Evolutionary conservation across 305 asterid genomes (phyloP), one percentile per base, ranked within the genome.

Genomic region (Lippia alba): DNA sequence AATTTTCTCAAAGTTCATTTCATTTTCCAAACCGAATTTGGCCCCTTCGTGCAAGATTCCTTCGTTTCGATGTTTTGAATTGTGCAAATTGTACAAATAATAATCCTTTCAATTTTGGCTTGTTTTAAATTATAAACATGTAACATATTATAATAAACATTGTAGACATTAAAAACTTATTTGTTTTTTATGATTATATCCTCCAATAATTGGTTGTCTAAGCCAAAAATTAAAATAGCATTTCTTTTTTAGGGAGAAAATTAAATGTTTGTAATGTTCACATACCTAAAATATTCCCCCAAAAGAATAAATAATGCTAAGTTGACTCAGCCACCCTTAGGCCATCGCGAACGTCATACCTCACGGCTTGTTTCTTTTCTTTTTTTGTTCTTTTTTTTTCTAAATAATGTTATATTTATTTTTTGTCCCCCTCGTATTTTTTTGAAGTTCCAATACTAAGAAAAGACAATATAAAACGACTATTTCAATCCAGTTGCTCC

Each of bases 291-390:
- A 3, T 54, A 54, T 32, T 5, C 7, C 4, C 33, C n/a, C 9
- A 11, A 24, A 56, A 5, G 5, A 24, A 12, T 24, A 24, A 4
- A n/a, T 45, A 20, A 19, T 65, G 60, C 33, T 24, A 65, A 17
- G 57, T 61, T 17, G 68, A 58, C 39, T 48, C 73, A 68, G 54
- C 67, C 12, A 10, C 5, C 67, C 40, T 11, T 15, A 0, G 45
- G 46, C 67, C 60, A 59, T 12, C 60, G 63, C 48, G 16, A 16
- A 62, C 17, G 69, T 63, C 76, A 72, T 46, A 32, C 57, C 32
- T 55, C 76, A 63, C 71, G 71, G 46, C 11, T 19, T 18, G 16
- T 24, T 19, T 55, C 10, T 10, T 53, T 55, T 17, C 34, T 30
- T 57, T 54, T 54, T 8, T 2, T 19, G 16, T 55, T 19, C 20